These are phyloP conservation scores for Lichtheimia ornata DNA, from an alignment of 371 early-diverging fungal genomes.

Conservation along the genomic window DNA sequence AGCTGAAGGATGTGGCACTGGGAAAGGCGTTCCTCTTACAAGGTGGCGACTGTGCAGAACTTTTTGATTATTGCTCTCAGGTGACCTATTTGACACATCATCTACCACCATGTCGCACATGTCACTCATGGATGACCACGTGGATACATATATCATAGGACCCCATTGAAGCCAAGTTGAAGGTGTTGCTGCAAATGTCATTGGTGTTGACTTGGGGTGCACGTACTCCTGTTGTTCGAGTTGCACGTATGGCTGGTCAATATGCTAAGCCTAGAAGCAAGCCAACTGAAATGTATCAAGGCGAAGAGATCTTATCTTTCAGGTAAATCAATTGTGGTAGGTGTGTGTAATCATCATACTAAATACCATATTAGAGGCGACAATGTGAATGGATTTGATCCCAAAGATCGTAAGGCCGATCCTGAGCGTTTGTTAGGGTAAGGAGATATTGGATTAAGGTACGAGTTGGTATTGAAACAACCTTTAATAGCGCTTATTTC, in stretches of 20 bases:
- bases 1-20: conserved; percentile 86
- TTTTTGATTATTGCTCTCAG: conserved; percentile 94
- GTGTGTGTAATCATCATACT: neutral
- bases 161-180: conserved; percentile 91
- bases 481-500: conserved; percentile 81
- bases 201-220: conserved; percentile 94
- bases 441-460: conserved; percentile 5
- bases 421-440: conserved; percentile 89
- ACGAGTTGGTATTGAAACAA: neutral
- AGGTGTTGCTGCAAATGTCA: conserved; percentile 96
- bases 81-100: conserved; percentile 32
- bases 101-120: neutral
- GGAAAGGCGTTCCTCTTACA: conserved; percentile 93
- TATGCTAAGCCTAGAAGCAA: conserved; percentile 97
- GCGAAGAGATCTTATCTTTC: conserved; percentile 75
- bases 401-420: conserved; percentile 87
- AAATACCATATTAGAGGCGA: conserved; percentile 67
- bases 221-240: conserved; percentile 89
- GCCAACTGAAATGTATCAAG: conserved; percentile 87
- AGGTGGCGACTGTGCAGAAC: conserved; percentile 98
- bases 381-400: conserved; percentile 94
- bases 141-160: conserved; percentile 39
- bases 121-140: neutral
- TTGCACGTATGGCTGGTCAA: conserved; percentile 97
- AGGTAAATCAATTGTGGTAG: conserved; percentile 33